Percentiles rank a stretch among this genome's conserved stretches.
These are phyloP conservation scores for Colletotrichum cereale DNA, from an alignment of 2,329 filamentous ascomycete species.

Conservation along the genomic window DNA sequence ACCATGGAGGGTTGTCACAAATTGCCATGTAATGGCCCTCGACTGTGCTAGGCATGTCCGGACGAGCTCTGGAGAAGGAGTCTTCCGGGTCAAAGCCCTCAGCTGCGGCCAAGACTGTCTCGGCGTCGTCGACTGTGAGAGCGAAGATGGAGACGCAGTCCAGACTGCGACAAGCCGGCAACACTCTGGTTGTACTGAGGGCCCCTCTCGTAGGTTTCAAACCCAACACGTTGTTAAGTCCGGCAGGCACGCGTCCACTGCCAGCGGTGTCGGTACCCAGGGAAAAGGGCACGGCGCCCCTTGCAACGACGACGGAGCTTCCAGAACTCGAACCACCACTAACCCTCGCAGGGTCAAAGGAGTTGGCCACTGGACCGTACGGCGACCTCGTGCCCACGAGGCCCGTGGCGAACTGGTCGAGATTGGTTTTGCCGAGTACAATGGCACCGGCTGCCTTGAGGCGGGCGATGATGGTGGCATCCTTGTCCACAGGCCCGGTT, in stretches of 20 bases:
- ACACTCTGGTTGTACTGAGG: slow-evolving; percentile 61
- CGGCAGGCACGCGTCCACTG: slow-evolving; percentile 65
- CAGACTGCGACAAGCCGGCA: slow-evolving; percentile 68
- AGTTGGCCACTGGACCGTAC: slow-evolving; percentile 67
- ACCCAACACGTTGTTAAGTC: slow-evolving; percentile 66
- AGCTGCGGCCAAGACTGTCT: slow-evolving; percentile 61
- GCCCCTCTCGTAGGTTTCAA: slow-evolving; percentile 66
- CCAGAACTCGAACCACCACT: slow-evolving; percentile 70
- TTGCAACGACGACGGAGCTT: slow-evolving; percentile 66
- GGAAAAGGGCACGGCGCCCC: slow-evolving; percentile 66
- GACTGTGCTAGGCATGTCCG: slow-evolving; percentile 34
- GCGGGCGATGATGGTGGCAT: slow-evolving; percentile 61
- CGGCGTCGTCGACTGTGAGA: slow-evolving; percentile 61
- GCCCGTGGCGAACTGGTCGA: slow-evolving; percentile 74
- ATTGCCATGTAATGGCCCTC: slow-evolving; percentile 45
- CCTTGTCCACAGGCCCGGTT: slow-evolving; percentile 57
- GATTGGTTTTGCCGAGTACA: slow-evolving; percentile 69
- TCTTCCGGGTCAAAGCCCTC: slow-evolving; percentile 63
- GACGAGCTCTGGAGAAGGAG: slow-evolving; percentile 61
- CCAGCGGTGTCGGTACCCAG: slow-evolving; percentile 69
- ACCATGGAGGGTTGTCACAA: slow-evolving; percentile 58
- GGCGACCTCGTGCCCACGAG: slow-evolving; percentile 72
- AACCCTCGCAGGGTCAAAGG: slow-evolving; percentile 55
- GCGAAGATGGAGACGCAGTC: slow-evolving; percentile 70
- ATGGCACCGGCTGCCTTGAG: slow-evolving; percentile 67